Base-by-base conservation (phyloP, 2,329 filamentous ascomycete species). In the Xylaria sp. region DNA sequence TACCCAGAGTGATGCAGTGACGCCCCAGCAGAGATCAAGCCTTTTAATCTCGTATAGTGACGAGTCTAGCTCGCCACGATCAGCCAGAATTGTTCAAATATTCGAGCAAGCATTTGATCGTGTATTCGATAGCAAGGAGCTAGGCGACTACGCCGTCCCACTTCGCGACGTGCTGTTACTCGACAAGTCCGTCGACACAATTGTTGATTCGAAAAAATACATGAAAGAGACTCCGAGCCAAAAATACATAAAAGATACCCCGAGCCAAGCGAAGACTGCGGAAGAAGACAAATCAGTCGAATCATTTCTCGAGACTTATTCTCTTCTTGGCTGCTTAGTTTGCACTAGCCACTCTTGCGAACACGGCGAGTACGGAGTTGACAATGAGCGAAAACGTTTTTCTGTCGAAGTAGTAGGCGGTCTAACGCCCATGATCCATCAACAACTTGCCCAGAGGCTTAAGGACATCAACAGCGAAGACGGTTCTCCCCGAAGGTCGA, bases 261-360 rank as follows among this genome's bases (percentile, higher is more conserved):
- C 78, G 6, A 74, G 75, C 47, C 78, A 79, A 63, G 75, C 75
- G 48, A 79, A 79, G 42, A 70, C 74, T 30, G 69, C 79, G 47
- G 79, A 81, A 39, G 80, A 78, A 47, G 75, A 78, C 54, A 75
- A 76, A 75, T 56, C 80, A 76, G 81, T 84, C 12, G 85, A 87
- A 71, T 81, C 81, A 24, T 82, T 83, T 42, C 74, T 89, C 27
- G 84, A 85, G 57, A 88, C 85, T 1, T 88, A 88, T 73, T 83
- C 83, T 36, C 81, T 86, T 9, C 80, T 89, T 17, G 85, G 85
- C 12, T 89, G 87, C 71, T 77, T 88, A n/a, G 84, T 88, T 60
- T 89, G 87, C 77, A 86, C 83, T 73, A 85, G 85, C 59, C 85
- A 89, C 75, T 88, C 86, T 12, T 89, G 87, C 67, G 87, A 89